These are phyloP conservation scores for Pisolithus albus DNA, from an alignment of 768 basidiomycete genomes.

Conservation along the genomic window DNA sequence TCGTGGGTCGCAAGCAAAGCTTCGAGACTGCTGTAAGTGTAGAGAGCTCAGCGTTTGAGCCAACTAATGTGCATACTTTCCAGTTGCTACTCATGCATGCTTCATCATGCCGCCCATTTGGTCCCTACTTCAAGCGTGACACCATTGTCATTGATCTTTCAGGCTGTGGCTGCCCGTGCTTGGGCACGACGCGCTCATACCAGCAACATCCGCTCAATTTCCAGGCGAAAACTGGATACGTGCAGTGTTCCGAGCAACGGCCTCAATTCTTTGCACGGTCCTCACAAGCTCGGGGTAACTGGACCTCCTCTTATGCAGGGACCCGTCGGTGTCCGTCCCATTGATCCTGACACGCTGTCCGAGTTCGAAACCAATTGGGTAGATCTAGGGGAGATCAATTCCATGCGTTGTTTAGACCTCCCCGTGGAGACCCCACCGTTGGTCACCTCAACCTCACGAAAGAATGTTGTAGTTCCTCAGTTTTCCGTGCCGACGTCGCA, in stretches of 20 bases:
- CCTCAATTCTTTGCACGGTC: background rate
- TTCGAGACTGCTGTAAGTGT: slow-evolving; percentile 3
- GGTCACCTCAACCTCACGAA: slow-evolving; percentile 1
- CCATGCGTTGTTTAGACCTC: slow-evolving; percentile 4
- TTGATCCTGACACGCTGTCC: slow-evolving; percentile 19
- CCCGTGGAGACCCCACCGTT: slow-evolving; percentile 2
- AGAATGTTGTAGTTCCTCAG: slow-evolving; percentile 1
- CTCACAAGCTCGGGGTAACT: background rate
- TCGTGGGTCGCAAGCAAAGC: no score
- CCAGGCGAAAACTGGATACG: background rate
- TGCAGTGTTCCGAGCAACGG: background rate
- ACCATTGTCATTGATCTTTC: slow-evolving; percentile 36
- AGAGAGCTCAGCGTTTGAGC: background rate
- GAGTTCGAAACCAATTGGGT: slow-evolving; percentile 19
- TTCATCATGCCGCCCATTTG: slow-evolving; percentile 31
- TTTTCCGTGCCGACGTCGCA: slow-evolving; percentile 27
- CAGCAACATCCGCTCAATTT: background rate
- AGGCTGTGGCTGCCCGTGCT: slow-evolving; percentile 45
- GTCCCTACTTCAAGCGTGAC: slow-evolving; percentile 8
- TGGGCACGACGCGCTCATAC: slow-evolving; percentile 32
- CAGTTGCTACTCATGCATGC: slow-evolving; percentile 32
- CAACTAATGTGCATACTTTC: background rate
- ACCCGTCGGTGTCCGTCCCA: slow-evolving; percentile 3
- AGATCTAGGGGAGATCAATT: slow-evolving; percentile 19
- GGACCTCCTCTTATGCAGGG: no score